phyloP scores from a whole-genome alignment of 2,329 filamentous ascomycete species.

The Cladobotryum mycophilum region DNA sequence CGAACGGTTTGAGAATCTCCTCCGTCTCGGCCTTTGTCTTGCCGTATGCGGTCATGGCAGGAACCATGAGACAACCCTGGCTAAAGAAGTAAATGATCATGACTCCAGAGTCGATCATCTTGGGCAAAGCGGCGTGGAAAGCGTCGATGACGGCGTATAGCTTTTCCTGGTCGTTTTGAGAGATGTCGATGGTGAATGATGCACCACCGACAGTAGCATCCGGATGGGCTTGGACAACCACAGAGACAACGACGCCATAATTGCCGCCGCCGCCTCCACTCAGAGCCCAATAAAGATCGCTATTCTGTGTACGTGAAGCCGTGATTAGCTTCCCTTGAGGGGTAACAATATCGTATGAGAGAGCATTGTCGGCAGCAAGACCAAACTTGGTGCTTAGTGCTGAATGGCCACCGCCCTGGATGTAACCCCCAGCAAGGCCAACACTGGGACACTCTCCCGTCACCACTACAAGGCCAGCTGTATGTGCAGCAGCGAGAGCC shows the following conservation, averaged over 20 bases:
- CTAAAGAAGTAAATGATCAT: constrained; percentile 41
- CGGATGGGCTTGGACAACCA: constrained; percentile 30
- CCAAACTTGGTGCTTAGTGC: constrained; percentile 47
- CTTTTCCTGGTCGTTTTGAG: not conserved
- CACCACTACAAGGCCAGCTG: constrained; percentile 41
- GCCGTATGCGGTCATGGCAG: constrained; percentile 39
- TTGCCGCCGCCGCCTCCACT: constrained; percentile 48
- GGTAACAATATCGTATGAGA: constrained; percentile 49
- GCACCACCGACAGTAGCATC: constrained; percentile 24
- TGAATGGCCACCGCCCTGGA: constrained; percentile 53
- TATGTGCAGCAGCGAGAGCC: constrained; percentile 38
- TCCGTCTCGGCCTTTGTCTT: constrained; percentile 34
- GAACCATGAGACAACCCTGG: constrained; percentile 35
- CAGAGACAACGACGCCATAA: constrained; percentile 37
- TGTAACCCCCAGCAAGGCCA: constrained; percentile 56
- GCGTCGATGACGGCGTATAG: constrained; percentile 2
- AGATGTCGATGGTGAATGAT: constrained; percentile 15
- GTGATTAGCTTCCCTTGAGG: constrained; percentile 41
- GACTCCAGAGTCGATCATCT: constrained; percentile 41
- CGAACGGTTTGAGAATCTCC: constrained; percentile 36
- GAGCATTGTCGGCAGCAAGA: constrained; percentile 51
- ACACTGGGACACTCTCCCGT: constrained; percentile 52
- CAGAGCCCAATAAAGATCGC: constrained; percentile 58
- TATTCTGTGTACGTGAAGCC: constrained; percentile 31
- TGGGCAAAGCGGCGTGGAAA: constrained; percentile 22